A percentile compares a stretch with the other conserved stretches of the same genome.
Evolutionary conservation across 2,329 filamentous ascomycete genomes (phyloP).

Genomic region (Chalara sp.): DNA sequence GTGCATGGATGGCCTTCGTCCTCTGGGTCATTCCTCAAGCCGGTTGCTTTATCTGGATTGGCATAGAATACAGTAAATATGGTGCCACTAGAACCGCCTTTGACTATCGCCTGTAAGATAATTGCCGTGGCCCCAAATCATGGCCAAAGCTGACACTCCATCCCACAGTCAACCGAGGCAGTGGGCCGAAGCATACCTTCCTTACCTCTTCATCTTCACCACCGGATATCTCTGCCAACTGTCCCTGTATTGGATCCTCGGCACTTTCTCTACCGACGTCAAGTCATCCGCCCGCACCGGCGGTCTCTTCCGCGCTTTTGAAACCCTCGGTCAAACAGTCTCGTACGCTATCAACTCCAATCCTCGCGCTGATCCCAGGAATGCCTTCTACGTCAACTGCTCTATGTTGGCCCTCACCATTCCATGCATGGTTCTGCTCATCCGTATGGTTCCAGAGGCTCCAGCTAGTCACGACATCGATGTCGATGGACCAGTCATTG

Average conservation of each 20-base stretch:
- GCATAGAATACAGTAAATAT: slow-evolving; percentile 13
- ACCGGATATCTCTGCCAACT: slow-evolving; percentile 13
- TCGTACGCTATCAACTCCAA: slow-evolving; percentile 26
- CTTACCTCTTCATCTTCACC: slow-evolving; percentile 13
- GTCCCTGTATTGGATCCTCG: slow-evolving; percentile 31
- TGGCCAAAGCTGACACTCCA: not conserved
- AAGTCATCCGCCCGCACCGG: slow-evolving; percentile 35
- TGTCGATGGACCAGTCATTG: slow-evolving; percentile 2
- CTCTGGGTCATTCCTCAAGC: slow-evolving; percentile 25
- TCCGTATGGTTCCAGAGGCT: slow-evolving; percentile 8
- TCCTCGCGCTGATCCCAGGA: slow-evolving; percentile 5
- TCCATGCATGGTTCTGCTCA: slow-evolving; percentile 10
- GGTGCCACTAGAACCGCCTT: slow-evolving; percentile 7
- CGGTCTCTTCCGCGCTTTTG: slow-evolving; percentile 40
- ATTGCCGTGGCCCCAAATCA: not conserved
- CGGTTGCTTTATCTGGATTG: slow-evolving; percentile 28
- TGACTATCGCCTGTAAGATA: slow-evolving; percentile 10
- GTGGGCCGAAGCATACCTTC: slow-evolving; percentile 15
- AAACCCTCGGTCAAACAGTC: slow-evolving; percentile 31
- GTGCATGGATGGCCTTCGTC: slow-evolving; percentile 24
- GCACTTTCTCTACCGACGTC: slow-evolving; percentile 29
- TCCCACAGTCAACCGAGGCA: not conserved
- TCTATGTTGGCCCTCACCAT: slow-evolving; percentile 6
- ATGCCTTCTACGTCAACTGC: slow-evolving; percentile 14
- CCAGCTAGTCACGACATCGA: slow-evolving; percentile 6